Conservation (phyloP, 106 monocot species). For the Phalaenopsis aphrodite region DNA sequence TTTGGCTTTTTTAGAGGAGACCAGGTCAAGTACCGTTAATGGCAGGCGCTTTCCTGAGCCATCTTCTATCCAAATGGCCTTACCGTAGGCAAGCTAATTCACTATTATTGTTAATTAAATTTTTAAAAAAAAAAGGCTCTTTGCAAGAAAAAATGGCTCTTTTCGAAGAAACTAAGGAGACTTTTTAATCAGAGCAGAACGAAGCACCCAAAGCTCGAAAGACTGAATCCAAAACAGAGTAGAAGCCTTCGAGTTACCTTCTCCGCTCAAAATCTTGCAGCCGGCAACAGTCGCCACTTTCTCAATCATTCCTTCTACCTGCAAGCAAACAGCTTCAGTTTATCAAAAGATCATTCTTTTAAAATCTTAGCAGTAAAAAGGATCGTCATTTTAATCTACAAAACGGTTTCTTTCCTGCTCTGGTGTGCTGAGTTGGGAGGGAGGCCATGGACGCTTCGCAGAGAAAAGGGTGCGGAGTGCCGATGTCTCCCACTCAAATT, state of each 20-base stretch:
- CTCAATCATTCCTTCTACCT: neutral
- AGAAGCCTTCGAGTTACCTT: neutral
- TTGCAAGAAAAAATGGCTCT: neutral
- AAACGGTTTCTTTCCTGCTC: neutral
- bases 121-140: neutral
- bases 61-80: neutral
- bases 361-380: neutral
- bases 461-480: slow-evolving; percentile 2
- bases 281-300: neutral
- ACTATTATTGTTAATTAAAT: neutral
- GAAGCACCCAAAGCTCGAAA: neutral
- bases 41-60: neutral
- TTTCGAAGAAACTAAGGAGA: neutral
- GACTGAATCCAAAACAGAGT: neutral
- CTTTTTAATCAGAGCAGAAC: neutral
- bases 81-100: neutral
- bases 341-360: neutral
- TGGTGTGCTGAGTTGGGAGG: neutral
- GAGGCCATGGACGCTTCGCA: slow-evolving; percentile 21
- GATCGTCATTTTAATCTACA: neutral
- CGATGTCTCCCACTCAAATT: slow-evolving; percentile 3
- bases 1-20: neutral
- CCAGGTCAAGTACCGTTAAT: neutral
- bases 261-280: neutral
- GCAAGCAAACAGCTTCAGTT: neutral